Evolutionary conservation across 805 yeast genomes (phyloP), one percentile per base, ranked within the genome.

Genomic region (Saccharomycopsis sp.): DNA sequence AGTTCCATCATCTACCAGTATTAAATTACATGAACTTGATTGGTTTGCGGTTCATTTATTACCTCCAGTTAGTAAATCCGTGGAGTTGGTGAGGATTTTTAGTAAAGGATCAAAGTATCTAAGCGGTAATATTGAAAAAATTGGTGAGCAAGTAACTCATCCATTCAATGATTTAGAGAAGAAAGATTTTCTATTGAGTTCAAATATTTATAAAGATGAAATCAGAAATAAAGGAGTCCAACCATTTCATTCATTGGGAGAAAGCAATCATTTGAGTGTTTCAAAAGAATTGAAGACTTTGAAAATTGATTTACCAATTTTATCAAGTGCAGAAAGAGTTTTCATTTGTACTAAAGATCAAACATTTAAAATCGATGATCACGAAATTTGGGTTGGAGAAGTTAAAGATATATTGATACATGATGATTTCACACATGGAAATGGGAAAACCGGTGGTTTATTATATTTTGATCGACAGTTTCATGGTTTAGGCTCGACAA

Each of bases 311-410:
- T 58, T 78, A 8, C 92, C 94, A 0, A 59, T 82, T 0, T 51
- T 83, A 42, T 63, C 62, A 18, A 64, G 70, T 19, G 68, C 76
- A 26, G 87, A 79, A 47, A 61, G 75, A 35, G 71, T 76, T 1
- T 59, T 83, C 46, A 69, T 83, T 15, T 83, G 92, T 55, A 64
- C 70, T 40, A 72, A 70, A 39, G 62, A 58, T 34, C 61, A 66
- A 20, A 72, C 69, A 3, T 67, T 81, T 37, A 56, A 56, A 9
- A 79, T 86, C 1, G 87, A 82, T 45, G 86, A 82, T 53, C 97
- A 89, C 60, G 95, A 88, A 55, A 75, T 89, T 3, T 85, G 96
- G 92, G 74, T 87, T 3, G 95, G 85, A 3, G 69, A 73, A 45
- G 94, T 89, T 3, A 60, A 65, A 28, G 80, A 80, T 31, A 71